These are phyloP conservation scores for Talaromyces islandicus DNA, from an alignment of 2,329 filamentous ascomycete genomes.

Conservation along the genomic window DNA sequence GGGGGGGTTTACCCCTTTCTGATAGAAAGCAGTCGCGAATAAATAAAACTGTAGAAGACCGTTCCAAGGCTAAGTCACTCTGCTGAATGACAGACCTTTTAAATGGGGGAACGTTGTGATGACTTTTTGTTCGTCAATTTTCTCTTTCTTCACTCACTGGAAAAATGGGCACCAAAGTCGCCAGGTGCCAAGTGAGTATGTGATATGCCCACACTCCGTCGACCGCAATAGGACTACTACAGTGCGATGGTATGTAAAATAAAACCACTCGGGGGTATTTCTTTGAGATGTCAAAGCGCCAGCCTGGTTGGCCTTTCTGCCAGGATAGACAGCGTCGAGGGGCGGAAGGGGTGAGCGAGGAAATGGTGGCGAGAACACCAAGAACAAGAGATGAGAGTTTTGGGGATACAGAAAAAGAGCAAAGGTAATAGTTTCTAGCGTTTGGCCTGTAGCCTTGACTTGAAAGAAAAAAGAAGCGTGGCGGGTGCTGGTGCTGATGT, in stretches of 20 bases:
- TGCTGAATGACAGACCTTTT: not conserved
- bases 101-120: not conserved
- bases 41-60: not conserved
- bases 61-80: not conserved
- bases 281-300: not conserved
- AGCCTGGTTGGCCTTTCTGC: not conserved
- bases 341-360: not conserved
- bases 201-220: not conserved
- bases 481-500: not conserved
- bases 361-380: not conserved
- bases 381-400: not conserved
- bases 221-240: not conserved
- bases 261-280: not conserved
- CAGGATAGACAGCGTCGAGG: not conserved
- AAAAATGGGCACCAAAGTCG: not conserved
- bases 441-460: not conserved
- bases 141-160: not conserved
- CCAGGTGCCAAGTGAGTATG: not conserved
- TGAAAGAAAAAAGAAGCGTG: not conserved
- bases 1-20: constrained; percentile 5
- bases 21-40: not conserved
- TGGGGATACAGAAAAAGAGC: not conserved
- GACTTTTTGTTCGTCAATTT: not conserved
- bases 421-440: not conserved
- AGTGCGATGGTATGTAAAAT: not conserved